These are phyloP conservation scores for Aspergillus latus DNA, from an alignment of 2,329 filamentous ascomycete species.

Conservation along the genomic window DNA sequence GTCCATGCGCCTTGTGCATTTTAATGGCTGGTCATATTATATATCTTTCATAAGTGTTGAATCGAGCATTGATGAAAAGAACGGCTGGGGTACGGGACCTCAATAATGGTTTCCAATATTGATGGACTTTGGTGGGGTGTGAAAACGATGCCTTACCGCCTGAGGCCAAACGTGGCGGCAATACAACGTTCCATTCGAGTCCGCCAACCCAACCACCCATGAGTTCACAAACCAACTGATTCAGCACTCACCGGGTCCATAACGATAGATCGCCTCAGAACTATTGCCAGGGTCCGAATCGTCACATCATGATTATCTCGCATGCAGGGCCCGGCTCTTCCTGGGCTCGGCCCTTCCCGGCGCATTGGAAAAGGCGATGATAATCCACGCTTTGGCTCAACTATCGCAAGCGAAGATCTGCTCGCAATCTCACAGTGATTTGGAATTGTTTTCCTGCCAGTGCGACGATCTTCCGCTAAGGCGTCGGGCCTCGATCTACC, in stretches of 20 bases:
- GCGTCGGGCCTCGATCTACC: background rate
- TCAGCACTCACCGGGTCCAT: background rate
- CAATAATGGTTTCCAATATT: no score
- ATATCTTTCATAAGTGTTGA: background rate
- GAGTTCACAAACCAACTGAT: background rate
- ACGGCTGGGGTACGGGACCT: no score
- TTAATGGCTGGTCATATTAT: slow-evolving; percentile 2
- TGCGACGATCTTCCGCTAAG: slow-evolving; percentile 7
- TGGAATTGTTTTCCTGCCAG: slow-evolving; percentile 4
- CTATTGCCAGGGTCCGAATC: background rate
- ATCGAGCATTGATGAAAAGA: no score
- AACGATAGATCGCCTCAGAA: no score
- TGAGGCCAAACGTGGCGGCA: no score
- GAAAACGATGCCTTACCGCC: no score
- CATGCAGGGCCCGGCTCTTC: background rate
- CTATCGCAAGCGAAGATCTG: background rate
- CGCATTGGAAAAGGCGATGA: background rate
- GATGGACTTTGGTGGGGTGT: no score
- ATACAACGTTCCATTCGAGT: background rate
- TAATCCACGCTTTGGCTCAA: background rate
- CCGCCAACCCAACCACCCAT: background rate
- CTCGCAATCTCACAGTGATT: background rate
- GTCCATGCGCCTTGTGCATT: slow-evolving; percentile 21
- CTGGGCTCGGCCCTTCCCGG: slow-evolving; percentile 5
- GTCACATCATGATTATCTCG: background rate